Base-by-base conservation (phyloP, 1,284 basidiomycete genomes). In the Rhodotorula sp. region DNA sequence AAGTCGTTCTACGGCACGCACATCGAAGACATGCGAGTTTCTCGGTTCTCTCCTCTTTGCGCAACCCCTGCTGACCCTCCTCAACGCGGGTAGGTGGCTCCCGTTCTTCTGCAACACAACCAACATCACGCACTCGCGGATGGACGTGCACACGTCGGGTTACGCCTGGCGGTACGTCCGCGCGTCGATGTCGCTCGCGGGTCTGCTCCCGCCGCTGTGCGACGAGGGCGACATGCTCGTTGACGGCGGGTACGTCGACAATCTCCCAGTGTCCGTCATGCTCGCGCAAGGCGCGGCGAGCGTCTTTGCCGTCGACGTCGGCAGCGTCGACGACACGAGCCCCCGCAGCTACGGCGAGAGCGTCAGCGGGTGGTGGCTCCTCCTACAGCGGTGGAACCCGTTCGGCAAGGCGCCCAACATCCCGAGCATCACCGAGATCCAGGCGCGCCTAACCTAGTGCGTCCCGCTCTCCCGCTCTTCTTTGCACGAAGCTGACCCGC, bases 81-180 rank as follows among this genome's bases (percentile, higher is more conserved):
- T 4, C 15, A 6, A 21, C 58, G 69, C 83, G 90, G 19, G 32
- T 53, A 63, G 62, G 62, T 99, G 96, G 97, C 85, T 99, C 8
- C 96, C 97, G 3, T 99, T 90, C 84, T 99, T 95, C 83, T 97
- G 94, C 83, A 98, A 98, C 80, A 94, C 95, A 13, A 97, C 97
- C n/a, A 98, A 98, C 80, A 97, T 99, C 80, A 95, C 91, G 63
- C 94, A 92, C 70, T 97, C 94, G 19, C 87, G 90, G 10, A 98
- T 99, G 94, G 94, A 98, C 80, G 90, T 98, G 54, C 97, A 99
- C 79, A 91, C 96, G 27, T 69, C 69, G 34, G 74, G 74, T n/a
- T 79, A 75, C 68, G 82, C 80, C 0, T 82, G 81, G 80, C 78
- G 80, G 27, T 87, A 86, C 74, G 81, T 85, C 87, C 92, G 96